Evolutionary conservation across 2,329 filamentous ascomycete species (phyloP).

Genomic region (Botrytis tulipae): DNA sequence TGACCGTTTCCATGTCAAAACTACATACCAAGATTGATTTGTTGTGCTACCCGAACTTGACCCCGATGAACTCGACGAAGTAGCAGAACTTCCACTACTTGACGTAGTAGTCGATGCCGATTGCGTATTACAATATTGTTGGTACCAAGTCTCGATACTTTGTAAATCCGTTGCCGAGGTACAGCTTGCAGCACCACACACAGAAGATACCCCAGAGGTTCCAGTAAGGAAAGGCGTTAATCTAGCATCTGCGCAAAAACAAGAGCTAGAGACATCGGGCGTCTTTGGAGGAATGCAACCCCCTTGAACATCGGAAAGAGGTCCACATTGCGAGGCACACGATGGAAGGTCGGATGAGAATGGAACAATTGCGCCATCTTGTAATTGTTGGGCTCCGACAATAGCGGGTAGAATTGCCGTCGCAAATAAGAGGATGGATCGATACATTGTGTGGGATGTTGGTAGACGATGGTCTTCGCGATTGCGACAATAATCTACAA

Average conservation of each 20-base stretch:
- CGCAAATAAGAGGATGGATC: constrained; percentile 15
- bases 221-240: constrained; percentile 57
- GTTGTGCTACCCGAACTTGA: constrained; percentile 21
- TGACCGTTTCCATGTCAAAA: background rate
- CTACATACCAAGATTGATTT: constrained; percentile 24
- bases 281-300: constrained; percentile 63
- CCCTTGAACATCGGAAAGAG: constrained; percentile 67
- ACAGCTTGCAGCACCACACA: constrained; percentile 61
- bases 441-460: constrained; percentile 16
- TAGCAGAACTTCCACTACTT: constrained; percentile 24
- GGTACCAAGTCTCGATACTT: constrained; percentile 69
- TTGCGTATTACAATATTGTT: constrained; percentile 59
- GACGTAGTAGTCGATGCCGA: constrained; percentile 35
- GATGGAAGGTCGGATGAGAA: constrained; percentile 57
- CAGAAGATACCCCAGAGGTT: constrained; percentile 55
- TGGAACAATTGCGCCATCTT: constrained; percentile 48
- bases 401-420: constrained; percentile 15
- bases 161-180: constrained; percentile 46
- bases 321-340: constrained; percentile 59
- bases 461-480: background rate
- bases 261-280: constrained; percentile 58
- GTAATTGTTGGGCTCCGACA: constrained; percentile 13
- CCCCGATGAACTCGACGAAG: constrained; percentile 14
- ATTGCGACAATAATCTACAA: background rate
- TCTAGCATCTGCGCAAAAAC: constrained; percentile 68